Percentiles rank a stretch among this genome's conserved stretches.
Evolutionary conservation across 148 eudicot species (phyloP).

Genomic region (Diospyros kaki): DNA sequence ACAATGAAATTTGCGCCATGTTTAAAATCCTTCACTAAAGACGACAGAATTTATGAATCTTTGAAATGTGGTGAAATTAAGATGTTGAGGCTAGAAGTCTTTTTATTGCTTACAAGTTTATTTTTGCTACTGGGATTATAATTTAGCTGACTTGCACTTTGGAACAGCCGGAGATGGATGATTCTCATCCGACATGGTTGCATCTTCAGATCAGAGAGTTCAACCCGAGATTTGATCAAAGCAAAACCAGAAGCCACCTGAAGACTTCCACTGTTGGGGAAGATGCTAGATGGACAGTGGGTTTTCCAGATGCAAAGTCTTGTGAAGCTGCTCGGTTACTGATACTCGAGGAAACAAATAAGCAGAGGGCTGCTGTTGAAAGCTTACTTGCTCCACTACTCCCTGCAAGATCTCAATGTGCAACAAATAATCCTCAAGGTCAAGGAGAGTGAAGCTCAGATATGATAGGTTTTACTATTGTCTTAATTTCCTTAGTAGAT

Average conservation of each 20-base stretch:
- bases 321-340: conserved; percentile 38
- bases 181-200: conserved; percentile 41
- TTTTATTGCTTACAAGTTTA: neutral
- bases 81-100: neutral
- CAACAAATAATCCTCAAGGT: conserved; percentile 9
- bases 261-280: conserved; percentile 21
- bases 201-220: conserved; percentile 43
- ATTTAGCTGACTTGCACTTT: neutral
- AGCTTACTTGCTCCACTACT: conserved; percentile 44
- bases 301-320: conserved; percentile 37
- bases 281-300: conserved; percentile 52
- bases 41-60: neutral
- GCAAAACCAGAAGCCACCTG: conserved; percentile 18
- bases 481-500: too few relatives aligned
- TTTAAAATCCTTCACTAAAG: neutral
- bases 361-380: conserved; percentile 42
- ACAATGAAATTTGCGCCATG: too few relatives aligned
- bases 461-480: conserved; percentile 4
- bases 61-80: conserved; percentile 3
- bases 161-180: conserved; percentile 41
- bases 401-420: conserved; percentile 20
- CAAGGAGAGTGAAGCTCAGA: conserved; percentile 27
- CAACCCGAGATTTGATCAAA: conserved; percentile 22
- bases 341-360: conserved; percentile 41
- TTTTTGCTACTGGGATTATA: conserved; percentile 4